Evolutionary conservation across 805 yeast genomes (phyloP), one percentile per base, ranked within the genome.

Genomic region (Kurtzmaniella fragi): DNA sequence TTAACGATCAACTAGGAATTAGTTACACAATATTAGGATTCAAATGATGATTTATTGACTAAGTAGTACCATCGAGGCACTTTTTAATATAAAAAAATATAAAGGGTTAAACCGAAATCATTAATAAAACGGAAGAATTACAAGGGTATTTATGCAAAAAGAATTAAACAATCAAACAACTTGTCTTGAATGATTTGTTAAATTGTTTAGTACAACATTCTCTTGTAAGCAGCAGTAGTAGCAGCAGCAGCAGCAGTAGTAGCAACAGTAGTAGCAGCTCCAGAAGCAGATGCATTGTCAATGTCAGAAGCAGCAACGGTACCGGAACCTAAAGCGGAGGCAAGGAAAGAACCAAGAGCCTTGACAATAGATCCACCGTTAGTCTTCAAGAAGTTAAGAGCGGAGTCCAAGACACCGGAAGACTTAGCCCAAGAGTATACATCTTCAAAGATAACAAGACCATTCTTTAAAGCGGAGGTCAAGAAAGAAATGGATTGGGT

Each of bases 381-480:
- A 30, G 41, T 41, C 16, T 46, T 43, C 32, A 62, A 39, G 52
- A 48, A 60, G 28, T 40, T 31, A 32, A 65, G 45, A 37, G 54
- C 60, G 3, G 50, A 31, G 38, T 46, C 43, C 48, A 65, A 57
- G 23, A 67, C 29, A 43, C 72, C 72, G 11, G 59, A 53, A 14
- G 48, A 40, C 52, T 65, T 61, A 42, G 70, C 61, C 70, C 70
- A 67, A 31, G 30, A 27, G 56, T 50, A 62, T 29, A 65, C 41
- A 34, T 67, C 70, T 54, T 59, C 60, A 35, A 46, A 59, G 28
- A 58, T 43, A 31, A 59, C 63, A 34, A 58, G 35, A 34, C 70
- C 72, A 34, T 53, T 50, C 44, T 56, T 47, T 42, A 64, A 57
- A 32, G 59, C 67, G 31, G 61, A 45, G 31, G 60, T 50, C 47